Conservation (phyloP, 768 basidiomycete genomes). For the Boletus vermiculosoides region DNA sequence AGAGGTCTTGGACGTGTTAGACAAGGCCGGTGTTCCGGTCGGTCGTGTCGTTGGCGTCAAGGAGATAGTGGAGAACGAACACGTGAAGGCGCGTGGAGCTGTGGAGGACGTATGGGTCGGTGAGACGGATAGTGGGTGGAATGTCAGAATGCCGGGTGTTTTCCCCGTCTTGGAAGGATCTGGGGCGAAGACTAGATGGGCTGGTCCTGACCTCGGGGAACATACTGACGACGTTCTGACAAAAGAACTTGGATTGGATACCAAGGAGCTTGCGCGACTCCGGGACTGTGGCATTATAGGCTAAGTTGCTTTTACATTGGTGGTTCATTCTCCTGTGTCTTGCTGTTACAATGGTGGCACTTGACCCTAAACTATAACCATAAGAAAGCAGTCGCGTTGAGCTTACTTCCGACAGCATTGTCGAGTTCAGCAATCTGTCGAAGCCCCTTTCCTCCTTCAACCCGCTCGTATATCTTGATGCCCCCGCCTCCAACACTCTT, state of each 20-base stretch:
- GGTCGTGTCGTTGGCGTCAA: constrained; percentile 62
- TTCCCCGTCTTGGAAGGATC: constrained; percentile 63
- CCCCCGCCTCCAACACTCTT: constrained; percentile 65
- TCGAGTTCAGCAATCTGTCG: constrained; percentile 49
- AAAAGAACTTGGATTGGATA: constrained; percentile 41
- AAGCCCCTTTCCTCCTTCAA: constrained; percentile 56
- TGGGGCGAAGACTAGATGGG: constrained; percentile 60
- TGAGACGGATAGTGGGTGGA: constrained; percentile 47
- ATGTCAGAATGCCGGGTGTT: constrained; percentile 64
- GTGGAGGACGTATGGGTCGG: constrained; percentile 59
- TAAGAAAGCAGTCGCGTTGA: constrained; percentile 36
- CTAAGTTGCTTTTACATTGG: background rate
- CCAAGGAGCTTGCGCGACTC: constrained; percentile 38
- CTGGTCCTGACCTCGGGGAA: constrained; percentile 64
- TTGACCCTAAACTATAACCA: constrained; percentile 26
- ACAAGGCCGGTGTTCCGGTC: constrained; percentile 56
- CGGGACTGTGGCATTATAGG: constrained; percentile 32
- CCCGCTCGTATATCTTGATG: constrained; percentile 67
- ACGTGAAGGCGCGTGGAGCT: constrained; percentile 51
- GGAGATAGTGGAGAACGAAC: constrained; percentile 60
- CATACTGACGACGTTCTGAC: constrained; percentile 53
- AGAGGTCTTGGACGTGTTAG: constrained; percentile 52
- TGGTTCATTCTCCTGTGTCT: background rate
- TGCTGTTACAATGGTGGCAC: background rate
- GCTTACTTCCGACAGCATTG: constrained; percentile 35